Conservation (phyloP, 495 filamentous ascomycete genomes). For the Neurospora intermedia region DNA sequence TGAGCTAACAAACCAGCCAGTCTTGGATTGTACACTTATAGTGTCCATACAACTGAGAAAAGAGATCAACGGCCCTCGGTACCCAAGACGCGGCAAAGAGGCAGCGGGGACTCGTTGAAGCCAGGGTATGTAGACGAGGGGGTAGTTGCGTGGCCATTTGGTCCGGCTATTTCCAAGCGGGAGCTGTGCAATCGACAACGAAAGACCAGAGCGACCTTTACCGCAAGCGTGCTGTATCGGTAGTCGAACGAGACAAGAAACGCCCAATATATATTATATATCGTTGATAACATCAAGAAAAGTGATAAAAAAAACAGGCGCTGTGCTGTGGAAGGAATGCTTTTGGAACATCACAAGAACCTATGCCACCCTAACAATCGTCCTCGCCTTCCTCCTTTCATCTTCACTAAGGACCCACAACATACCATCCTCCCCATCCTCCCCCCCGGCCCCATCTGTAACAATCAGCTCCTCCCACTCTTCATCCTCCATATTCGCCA, state of each 20-base stretch:
- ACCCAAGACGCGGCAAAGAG: background rate
- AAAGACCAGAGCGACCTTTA: background rate
- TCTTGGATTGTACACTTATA: background rate
- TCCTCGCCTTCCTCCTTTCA: slow-evolving; percentile 42
- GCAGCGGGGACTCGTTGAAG: too few species aligned
- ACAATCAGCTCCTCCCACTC: slow-evolving; percentile 71
- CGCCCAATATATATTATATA: background rate
- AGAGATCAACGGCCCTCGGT: background rate
- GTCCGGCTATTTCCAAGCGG: background rate
- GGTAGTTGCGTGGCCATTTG: too few species aligned
- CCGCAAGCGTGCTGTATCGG: background rate
- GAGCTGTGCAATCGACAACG: background rate
- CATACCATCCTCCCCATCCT: slow-evolving; percentile 31
- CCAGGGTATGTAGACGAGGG: too few species aligned
- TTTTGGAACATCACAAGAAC: background rate
- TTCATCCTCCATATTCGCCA: slow-evolving; percentile 95
- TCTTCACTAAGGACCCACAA: slow-evolving; percentile 45
- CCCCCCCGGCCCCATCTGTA: slow-evolving; percentile 19
- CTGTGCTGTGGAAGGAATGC: background rate
- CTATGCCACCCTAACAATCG: slow-evolving; percentile 26
- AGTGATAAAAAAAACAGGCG: background rate
- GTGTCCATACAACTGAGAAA: background rate
- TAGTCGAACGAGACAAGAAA: background rate
- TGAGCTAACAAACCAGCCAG: background rate
- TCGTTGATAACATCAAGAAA: background rate